Evolutionary conservation across 768 basidiomycete species (phyloP).

Genomic region (Imleria badia): DNA sequence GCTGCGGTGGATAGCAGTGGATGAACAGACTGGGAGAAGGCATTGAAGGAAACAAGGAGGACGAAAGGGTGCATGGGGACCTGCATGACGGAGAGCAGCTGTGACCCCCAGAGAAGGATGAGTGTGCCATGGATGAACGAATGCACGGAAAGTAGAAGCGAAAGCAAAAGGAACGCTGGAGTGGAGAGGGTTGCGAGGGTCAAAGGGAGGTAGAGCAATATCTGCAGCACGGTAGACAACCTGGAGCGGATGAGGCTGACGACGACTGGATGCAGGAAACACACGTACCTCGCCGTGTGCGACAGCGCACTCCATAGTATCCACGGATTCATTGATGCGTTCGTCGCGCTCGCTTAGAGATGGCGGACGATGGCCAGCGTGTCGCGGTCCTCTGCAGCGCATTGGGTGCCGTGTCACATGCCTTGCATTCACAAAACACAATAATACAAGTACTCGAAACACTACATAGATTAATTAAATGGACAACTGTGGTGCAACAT

Average conservation of each 20-base stretch:
- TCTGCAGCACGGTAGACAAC: constrained; percentile 74
- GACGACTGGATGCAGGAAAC: background rate
- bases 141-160: constrained; percentile 72
- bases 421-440: background rate
- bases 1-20: constrained; percentile 57
- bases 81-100: constrained; percentile 73
- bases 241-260: constrained; percentile 36
- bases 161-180: constrained; percentile 77
- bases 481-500: constrained; percentile 19
- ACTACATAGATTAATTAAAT: constrained; percentile 7
- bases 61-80: constrained; percentile 86
- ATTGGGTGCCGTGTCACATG: constrained; percentile 7
- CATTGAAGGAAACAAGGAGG: constrained; percentile 83
- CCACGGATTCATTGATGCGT: constrained; percentile 49
- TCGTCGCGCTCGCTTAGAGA: constrained; percentile 2
- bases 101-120: constrained; percentile 67
- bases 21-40: constrained; percentile 65
- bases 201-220: constrained; percentile 79
- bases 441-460: background rate
- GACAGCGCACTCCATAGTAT: constrained; percentile 65
- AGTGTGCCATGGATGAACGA: constrained; percentile 83
- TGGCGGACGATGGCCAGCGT: background rate
- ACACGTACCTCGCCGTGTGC: constrained; percentile 56
- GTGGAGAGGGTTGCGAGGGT: constrained; percentile 82
- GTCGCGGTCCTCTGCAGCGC: background rate